Base-by-base conservation (phyloP, 495 filamentous ascomycete species). In the Penicillium chermesinum region DNA sequence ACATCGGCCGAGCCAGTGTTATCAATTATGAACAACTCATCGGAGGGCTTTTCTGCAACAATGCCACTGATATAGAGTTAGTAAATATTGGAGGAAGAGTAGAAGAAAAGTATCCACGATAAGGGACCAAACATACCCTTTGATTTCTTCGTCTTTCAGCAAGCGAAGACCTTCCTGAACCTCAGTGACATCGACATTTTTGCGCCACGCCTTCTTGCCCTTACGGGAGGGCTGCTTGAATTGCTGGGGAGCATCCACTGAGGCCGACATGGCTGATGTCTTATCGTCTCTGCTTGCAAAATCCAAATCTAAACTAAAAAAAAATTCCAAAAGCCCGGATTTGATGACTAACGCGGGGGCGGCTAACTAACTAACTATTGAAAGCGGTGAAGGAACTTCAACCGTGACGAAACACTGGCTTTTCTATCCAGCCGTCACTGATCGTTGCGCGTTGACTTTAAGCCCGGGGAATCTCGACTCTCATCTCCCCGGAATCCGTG, bases 141-240 rank as follows among this genome's bases (percentile, higher is more conserved):
- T 80, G 50, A 94, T 88, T 53, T 94, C 82, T 71, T 95, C 89
- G 36, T 91, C 87, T 50, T 90, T 86, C 54, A 89, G 72, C 50
- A 84, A 70, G 47, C 94, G 86, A 37, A 98, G 80, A 37, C 94
- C 93, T 52, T 84, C 73, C 54, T 89, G 78, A 18, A 98, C 76
- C 45, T 93, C 84, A 12, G 87, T 82, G 40, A 97, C 77, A 66
- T 98, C 89, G 59, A 97, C 87, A 72, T 98, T 94, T 67, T 97
- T 98, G 55, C 93, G 78, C 93, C 93, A 98, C 15, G 93, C 93
- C 69, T 91, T 96, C 72, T 98, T 98, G 52, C 93, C 91, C 67
- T 97, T 98, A 59, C 93, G 78, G 9, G 91, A 96, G 35, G 91
- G 83, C 66, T 97, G 93, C 54, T 84, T 90, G 53, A 72, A 76